Percentiles rank a stretch among this genome's conserved stretches.
These are phyloP conservation scores for Phialophora tarda DNA, from an alignment of 2,329 filamentous ascomycete species.

Conservation along the genomic window DNA sequence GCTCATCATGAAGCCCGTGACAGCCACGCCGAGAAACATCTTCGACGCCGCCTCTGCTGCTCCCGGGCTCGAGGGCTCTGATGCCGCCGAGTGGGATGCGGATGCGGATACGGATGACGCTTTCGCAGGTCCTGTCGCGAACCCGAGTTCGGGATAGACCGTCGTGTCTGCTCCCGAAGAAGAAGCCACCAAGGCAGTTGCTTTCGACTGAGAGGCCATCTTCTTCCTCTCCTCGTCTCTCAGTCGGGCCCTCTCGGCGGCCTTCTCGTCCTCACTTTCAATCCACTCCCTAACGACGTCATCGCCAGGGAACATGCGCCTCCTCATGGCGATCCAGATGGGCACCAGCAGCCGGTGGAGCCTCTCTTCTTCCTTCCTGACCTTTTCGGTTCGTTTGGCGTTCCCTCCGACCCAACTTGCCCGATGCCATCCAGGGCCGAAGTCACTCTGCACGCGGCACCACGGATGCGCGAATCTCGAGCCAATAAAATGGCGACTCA, in stretches of 20 bases:
- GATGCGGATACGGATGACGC: neutral
- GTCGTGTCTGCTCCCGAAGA: neutral
- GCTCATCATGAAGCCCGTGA: constrained; percentile 33
- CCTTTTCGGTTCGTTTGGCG: constrained; percentile 25
- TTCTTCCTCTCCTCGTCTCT: constrained; percentile 5
- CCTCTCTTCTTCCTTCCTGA: constrained; percentile 36
- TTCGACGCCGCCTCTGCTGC: constrained; percentile 24
- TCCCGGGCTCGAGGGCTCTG: constrained; percentile 5
- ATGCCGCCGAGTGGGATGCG: neutral
- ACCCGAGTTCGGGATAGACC: constrained; percentile 29
- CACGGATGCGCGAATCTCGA: constrained; percentile 39
- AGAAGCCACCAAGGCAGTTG: neutral
- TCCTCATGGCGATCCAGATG: constrained; percentile 39
- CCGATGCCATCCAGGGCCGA: constrained; percentile 25
- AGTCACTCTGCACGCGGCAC: constrained; percentile 33
- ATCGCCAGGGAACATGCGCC: constrained; percentile 36
- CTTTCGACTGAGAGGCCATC: neutral
- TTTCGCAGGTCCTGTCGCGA: constrained; percentile 12
- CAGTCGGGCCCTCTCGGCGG: neutral
- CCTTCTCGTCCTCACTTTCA: constrained; percentile 24
- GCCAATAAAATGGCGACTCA: constrained; percentile 29
- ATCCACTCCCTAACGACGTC: constrained; percentile 34
- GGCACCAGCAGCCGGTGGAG: constrained; percentile 40
- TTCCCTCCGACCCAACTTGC: constrained; percentile 24
- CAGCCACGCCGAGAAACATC: constrained; percentile 34